These are phyloP conservation scores for Cladosporium sp. DNA, from an alignment of 2,329 filamentous ascomycete genomes.

Conservation along the genomic window DNA sequence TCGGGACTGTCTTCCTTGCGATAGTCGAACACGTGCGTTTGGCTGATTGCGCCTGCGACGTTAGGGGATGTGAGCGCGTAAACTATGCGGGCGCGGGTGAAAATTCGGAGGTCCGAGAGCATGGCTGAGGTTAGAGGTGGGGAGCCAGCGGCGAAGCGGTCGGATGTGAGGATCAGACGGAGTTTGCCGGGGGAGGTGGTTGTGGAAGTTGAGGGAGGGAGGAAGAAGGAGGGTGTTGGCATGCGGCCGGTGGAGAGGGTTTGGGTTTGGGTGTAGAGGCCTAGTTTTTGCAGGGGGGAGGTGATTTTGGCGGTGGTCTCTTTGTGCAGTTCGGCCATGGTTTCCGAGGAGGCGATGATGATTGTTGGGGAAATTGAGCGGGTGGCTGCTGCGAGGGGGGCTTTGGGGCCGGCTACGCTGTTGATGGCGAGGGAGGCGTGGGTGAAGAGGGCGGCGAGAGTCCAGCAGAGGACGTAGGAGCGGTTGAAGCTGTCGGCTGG, in stretches of 20 bases:
- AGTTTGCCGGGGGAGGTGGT: slow-evolving; percentile 66
- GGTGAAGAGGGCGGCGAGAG: slow-evolving; percentile 75
- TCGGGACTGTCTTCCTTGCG: slow-evolving; percentile 43
- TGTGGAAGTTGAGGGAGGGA: slow-evolving; percentile 52
- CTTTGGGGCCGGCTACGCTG: slow-evolving; percentile 70
- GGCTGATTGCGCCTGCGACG: slow-evolving; percentile 84
- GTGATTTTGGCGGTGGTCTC: slow-evolving; percentile 49
- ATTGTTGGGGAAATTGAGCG: slow-evolving; percentile 75
- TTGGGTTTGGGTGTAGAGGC: slow-evolving; percentile 68
- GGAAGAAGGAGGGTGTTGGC: slow-evolving; percentile 60
- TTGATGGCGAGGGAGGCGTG: slow-evolving; percentile 84
- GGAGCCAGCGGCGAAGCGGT: slow-evolving; percentile 59
- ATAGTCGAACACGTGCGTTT: slow-evolving; percentile 87
- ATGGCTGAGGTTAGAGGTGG: slow-evolving; percentile 63
- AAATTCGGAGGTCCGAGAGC: slow-evolving; percentile 76
- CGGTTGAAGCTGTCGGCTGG: slow-evolving; percentile 76
- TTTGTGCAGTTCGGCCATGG: slow-evolving; percentile 65
- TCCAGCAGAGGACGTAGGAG: slow-evolving; percentile 73
- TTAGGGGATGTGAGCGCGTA: slow-evolving; percentile 78
- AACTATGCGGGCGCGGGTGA: slow-evolving; percentile 72
- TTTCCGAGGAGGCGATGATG: slow-evolving; percentile 70
- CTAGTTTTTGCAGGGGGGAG: slow-evolving; percentile 59
- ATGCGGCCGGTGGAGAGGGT: slow-evolving; percentile 69
- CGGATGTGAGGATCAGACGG: slow-evolving; percentile 74
- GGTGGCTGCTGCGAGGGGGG: slow-evolving; percentile 68